Percentiles rank a stretch among this genome's conserved stretches.
These are phyloP conservation scores for Aspergillus udagawae DNA, from an alignment of 2,329 filamentous ascomycete genomes.

Conservation along the genomic window DNA sequence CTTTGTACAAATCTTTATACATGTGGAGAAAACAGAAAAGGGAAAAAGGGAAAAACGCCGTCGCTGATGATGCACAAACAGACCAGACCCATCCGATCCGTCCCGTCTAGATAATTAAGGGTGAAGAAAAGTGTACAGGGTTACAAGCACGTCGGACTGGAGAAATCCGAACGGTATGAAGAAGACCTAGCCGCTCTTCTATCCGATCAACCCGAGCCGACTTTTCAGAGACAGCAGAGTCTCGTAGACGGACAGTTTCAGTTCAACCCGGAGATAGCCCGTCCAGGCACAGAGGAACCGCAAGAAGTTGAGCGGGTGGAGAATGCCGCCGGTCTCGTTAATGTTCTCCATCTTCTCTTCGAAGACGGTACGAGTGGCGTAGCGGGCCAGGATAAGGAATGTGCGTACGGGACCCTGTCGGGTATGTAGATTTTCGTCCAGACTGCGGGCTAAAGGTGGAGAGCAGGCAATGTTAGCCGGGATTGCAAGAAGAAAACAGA, in stretches of 20 bases:
- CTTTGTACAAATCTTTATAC: background rate
- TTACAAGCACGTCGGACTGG: background rate
- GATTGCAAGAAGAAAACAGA: background rate
- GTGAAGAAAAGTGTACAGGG: background rate
- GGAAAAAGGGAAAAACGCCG: conserved; percentile 17
- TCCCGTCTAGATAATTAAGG: background rate
- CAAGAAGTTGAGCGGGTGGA: conserved; percentile 51
- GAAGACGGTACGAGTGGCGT: conserved; percentile 60
- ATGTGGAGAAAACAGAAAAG: conserved; percentile 2
- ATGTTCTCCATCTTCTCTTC: conserved; percentile 55
- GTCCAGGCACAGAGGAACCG: conserved; percentile 51
- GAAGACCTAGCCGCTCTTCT: background rate
- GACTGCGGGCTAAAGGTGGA: conserved; percentile 59
- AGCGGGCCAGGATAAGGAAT: conserved; percentile 62
- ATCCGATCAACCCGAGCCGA: conserved; percentile 41
- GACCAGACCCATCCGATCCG: conserved; percentile 14
- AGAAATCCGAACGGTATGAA: background rate
- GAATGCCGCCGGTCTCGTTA: conserved; percentile 45
- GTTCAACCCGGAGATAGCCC: conserved; percentile 52
- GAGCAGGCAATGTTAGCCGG: conserved; percentile 2
- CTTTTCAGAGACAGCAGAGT: conserved; percentile 50
- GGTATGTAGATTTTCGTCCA: conserved; percentile 75
- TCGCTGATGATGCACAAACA: conserved; percentile 31
- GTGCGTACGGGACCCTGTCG: conserved; percentile 56
- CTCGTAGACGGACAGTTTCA: conserved; percentile 59